Base-by-base conservation (phyloP, 177 flowering plant genomes). In the Vitis hybrid region DNA sequence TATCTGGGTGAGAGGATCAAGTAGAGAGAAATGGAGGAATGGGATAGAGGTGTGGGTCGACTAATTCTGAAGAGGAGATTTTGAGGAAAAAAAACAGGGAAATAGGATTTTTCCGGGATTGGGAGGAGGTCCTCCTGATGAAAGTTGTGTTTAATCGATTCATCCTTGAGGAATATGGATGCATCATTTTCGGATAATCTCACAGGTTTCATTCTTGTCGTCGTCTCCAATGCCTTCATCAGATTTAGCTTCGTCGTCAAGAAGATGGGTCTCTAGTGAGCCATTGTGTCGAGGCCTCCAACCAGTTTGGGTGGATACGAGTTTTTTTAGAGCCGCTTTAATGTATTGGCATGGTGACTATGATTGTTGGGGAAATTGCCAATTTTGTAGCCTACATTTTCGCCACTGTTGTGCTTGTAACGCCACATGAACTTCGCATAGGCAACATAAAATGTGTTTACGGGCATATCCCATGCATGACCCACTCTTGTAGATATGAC, bases 391-490 rank as follows among this genome's bases (percentile, higher is more conserved):
- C 97, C 0, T 91, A 89, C 62, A 81, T 89, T 62, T 91, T 82
- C 23, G 89, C 97, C 13, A 94, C 97, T 32, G 91, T 91, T 60
- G 88, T 85, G 64, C 88, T 91, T 17, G 94, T 91, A 30, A 91
- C 94, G 5, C 94, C 97, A 4, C 88, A 93, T 93, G 79, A 95
- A 95, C 34, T 72, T 86, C 13, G 96, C 97, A 76, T 95, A 95
- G 14, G 94, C 98, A 56, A 93, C 94, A 73, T 97, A 97, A 79
- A 93, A 95, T 18, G 97, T 93, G 82, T 94, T 88, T 11, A 72
- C 70, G 10, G 98, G 96, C 12, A 95, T 69, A 74, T 91, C 97
- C 98, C 98, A 93, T 12, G 91, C 93, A 73, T 91, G 96, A 11
- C 88, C 90, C 32, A 93, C 98, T 15, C 81, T 70, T 3, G 87